Evolutionary conservation across 495 filamentous ascomycete genomes (phyloP).

Genomic region (Podospora fimiseda): DNA sequence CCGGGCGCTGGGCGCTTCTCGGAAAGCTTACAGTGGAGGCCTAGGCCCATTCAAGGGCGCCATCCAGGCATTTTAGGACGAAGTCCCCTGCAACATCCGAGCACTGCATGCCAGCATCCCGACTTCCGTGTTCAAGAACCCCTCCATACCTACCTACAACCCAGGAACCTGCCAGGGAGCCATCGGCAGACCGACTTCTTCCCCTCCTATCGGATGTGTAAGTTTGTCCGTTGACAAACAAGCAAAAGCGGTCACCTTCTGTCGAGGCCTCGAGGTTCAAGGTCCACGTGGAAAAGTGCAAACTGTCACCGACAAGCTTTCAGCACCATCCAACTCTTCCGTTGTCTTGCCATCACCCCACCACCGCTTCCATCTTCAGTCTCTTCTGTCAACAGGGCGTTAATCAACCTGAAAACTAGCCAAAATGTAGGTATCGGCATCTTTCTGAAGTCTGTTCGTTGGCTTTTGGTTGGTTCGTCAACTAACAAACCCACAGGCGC

Average conservation of each 20-base stretch:
- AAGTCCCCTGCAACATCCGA: not conserved
- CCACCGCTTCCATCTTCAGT: too few species aligned
- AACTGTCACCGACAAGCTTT: not conserved
- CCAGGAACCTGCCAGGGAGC: not conserved
- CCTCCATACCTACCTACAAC: not conserved
- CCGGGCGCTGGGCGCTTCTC: too few species aligned
- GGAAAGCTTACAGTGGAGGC: constrained; percentile 1
- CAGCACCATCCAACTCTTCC: not conserved
- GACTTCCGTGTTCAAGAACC: not conserved
- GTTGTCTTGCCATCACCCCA: not conserved
- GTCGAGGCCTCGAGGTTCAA: not conserved
- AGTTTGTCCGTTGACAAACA: not conserved
- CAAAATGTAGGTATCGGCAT: constrained; percentile 6
- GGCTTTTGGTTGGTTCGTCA: not conserved
- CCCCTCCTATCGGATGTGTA: not conserved
- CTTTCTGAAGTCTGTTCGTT: not conserved
- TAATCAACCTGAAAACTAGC: not conserved
- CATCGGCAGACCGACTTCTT: not conserved
- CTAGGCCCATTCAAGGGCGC: constrained; percentile 1
- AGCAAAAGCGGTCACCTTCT: not conserved
- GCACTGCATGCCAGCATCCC: too few species aligned
- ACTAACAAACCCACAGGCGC: constrained; percentile 16
- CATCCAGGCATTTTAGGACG: too few species aligned
- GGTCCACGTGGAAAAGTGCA: not conserved
- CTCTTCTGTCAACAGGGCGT: not conserved